A percentile compares a stretch with the other conserved stretches of the same genome.
These are phyloP conservation scores for Dioscorea cayenensis DNA, from an alignment of 116 monocot species.

Conservation along the genomic window DNA sequence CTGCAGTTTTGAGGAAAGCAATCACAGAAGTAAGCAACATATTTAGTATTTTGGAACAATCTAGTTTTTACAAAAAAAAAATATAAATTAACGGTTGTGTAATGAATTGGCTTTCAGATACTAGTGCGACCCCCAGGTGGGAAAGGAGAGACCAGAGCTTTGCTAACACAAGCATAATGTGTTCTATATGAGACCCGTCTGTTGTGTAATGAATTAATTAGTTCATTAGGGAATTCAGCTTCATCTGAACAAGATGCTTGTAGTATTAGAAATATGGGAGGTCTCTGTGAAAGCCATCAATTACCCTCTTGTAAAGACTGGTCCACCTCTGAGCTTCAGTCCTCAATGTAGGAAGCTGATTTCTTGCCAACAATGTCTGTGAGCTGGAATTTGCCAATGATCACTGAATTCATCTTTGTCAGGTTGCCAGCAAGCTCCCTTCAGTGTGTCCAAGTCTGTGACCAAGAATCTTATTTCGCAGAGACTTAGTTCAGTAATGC, in stretches of 20 bases:
- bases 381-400: conserved; percentile 33
- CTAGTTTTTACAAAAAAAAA: not conserved
- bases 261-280: conserved; percentile 22
- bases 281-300: conserved; percentile 67
- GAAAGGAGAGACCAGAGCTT: conserved; percentile 28
- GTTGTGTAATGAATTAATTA: not conserved
- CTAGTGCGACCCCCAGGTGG: conserved; percentile 44
- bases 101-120: conserved; percentile 22
- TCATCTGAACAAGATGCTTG: conserved; percentile 23
- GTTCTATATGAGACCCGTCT: conserved; percentile 14
- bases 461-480: conserved; percentile 5
- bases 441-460: conserved; percentile 7
- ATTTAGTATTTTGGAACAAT: not conserved
- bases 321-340: conserved; percentile 29
- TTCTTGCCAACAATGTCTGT: conserved; percentile 19
- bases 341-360: conserved; percentile 54
- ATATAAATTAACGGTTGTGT: not conserved
- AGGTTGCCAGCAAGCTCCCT: conserved; percentile 19
- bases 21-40: conserved; percentile 9
- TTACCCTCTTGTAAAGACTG: conserved; percentile 13
- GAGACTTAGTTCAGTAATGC: conserved; percentile 2
- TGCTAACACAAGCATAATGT: conserved; percentile 24
- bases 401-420: conserved; percentile 57
- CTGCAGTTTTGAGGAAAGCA: not conserved
- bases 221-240: conserved; percentile 18